Percentiles rank a stretch among this genome's conserved stretches.
These are phyloP conservation scores for Paraconiothyrium brasiliense DNA, from an alignment of 2,329 filamentous ascomycete species.

Conservation along the genomic window DNA sequence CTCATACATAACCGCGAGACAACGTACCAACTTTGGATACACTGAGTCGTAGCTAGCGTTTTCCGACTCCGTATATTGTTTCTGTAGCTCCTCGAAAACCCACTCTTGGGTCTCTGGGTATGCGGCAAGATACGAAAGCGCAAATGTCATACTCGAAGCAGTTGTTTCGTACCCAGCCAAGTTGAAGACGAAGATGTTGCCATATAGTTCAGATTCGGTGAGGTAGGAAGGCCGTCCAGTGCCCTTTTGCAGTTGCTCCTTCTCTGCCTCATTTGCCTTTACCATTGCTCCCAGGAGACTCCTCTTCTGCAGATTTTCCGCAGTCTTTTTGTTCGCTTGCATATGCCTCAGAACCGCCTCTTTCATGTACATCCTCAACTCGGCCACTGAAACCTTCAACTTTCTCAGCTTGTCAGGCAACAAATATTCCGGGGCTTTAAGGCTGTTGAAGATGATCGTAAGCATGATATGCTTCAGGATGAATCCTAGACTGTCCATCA, in stretches of 20 bases:
- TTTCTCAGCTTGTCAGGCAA: slow-evolving; percentile 22
- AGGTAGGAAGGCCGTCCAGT: slow-evolving; percentile 19
- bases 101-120: slow-evolving; percentile 58
- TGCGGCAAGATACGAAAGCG: slow-evolving; percentile 56
- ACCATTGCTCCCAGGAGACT: slow-evolving; percentile 36
- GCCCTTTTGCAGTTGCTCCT: slow-evolving; percentile 16
- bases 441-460: slow-evolving; percentile 24
- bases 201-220: slow-evolving; percentile 28
- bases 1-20: slow-evolving; percentile 56
- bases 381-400: slow-evolving; percentile 23
- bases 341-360: slow-evolving; percentile 27
- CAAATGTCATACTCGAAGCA: slow-evolving; percentile 55
- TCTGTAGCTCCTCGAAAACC: slow-evolving; percentile 53
- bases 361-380: slow-evolving; percentile 31
- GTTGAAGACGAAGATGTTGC: slow-evolving; percentile 30
- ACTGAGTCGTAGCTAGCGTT: slow-evolving; percentile 30
- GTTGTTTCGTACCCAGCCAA: slow-evolving; percentile 40
- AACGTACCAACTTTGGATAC: slow-evolving; percentile 56
- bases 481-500: slow-evolving; percentile 29
- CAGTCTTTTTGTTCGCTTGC: slow-evolving; percentile 19
- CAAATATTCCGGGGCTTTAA: slow-evolving; percentile 26
- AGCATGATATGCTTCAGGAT: slow-evolving; percentile 28
- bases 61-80: slow-evolving; percentile 22
- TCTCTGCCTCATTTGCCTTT: slow-evolving; percentile 29
- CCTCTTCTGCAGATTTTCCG: slow-evolving; percentile 15